A percentile compares a stretch with the other conserved stretches of the same genome.
These are phyloP conservation scores for Candida gorgasii DNA, from an alignment of 805 yeast species.

Conservation along the genomic window DNA sequence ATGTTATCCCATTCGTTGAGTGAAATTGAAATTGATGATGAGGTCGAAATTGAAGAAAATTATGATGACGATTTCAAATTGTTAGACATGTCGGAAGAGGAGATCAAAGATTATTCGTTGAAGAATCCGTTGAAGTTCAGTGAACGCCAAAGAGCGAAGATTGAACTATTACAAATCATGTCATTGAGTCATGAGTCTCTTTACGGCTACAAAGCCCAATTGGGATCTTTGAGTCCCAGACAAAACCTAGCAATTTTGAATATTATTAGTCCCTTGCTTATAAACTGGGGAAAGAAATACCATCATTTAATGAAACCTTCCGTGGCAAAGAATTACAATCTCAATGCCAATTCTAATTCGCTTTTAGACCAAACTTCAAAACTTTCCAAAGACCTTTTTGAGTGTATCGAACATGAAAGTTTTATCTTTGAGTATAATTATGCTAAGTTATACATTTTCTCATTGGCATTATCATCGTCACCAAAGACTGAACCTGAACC, in stretches of 20 bases:
- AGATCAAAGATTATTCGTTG: constrained; percentile 24
- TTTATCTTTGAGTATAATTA: constrained; percentile 82
- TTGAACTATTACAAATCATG: constrained; percentile 76
- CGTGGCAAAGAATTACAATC: constrained; percentile 32
- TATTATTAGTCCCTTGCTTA: constrained; percentile 73
- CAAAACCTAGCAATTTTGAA: constrained; percentile 72
- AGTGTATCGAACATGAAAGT: constrained; percentile 62
- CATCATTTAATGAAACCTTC: constrained; percentile 53
- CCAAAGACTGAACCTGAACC: constrained; percentile 18
- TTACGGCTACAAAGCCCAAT: constrained; percentile 63
- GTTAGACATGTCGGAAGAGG: constrained; percentile 35
- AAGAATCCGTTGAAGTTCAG: constrained; percentile 53
- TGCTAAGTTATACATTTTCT: constrained; percentile 79
- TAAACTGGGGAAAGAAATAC: constrained; percentile 74
- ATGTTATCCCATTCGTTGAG: constrained; percentile 73
- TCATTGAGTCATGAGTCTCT: constrained; percentile 82
- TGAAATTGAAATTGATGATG: constrained; percentile 59
- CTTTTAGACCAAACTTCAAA: constrained; percentile 34
- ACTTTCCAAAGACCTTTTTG: constrained; percentile 36
- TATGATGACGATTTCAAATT: constrained; percentile 27
- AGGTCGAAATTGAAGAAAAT: constrained; percentile 28
- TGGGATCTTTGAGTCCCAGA: constrained; percentile 52
- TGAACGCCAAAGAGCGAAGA: constrained; percentile 66
- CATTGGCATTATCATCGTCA: constrained; percentile 66
- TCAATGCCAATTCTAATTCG: constrained; percentile 20